A percentile compares a stretch with the other conserved stretches of the same genome.
Evolutionary conservation across 2,329 filamentous ascomycete genomes (phyloP).

Genomic region (Sporothrix mexicana): DNA sequence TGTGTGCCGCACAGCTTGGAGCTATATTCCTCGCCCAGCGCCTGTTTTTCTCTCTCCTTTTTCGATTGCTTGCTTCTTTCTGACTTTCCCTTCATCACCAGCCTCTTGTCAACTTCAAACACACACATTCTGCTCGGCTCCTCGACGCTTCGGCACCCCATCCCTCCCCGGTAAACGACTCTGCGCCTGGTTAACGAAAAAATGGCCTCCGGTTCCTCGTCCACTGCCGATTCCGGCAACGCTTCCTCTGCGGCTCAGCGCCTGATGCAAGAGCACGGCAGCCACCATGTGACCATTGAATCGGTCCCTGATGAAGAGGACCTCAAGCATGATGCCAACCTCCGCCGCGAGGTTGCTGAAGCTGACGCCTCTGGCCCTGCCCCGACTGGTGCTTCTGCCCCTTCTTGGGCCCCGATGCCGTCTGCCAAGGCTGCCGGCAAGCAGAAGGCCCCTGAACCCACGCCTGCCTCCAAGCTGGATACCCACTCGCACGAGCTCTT

Average conservation of each 20-base stretch:
- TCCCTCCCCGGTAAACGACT: slow-evolving; percentile 28
- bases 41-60: not conserved
- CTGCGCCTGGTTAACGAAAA: slow-evolving; percentile 32
- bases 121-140: slow-evolving; percentile 15
- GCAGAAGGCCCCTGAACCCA: slow-evolving; percentile 63
- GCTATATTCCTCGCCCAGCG: not conserved
- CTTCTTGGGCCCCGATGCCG: slow-evolving; percentile 56
- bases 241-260: slow-evolving; percentile 64
- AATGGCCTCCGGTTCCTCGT: slow-evolving; percentile 41
- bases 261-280: slow-evolving; percentile 68
- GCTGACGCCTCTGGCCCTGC: slow-evolving; percentile 57
- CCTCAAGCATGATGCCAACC: slow-evolving; percentile 50
- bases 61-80: not conserved
- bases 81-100: not conserved
- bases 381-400: slow-evolving; percentile 47
- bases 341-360: slow-evolving; percentile 50
- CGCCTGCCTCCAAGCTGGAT: slow-evolving; percentile 63
- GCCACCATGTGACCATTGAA: slow-evolving; percentile 73
- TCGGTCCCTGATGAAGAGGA: slow-evolving; percentile 83
- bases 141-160: slow-evolving; percentile 22
- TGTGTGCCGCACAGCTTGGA: not conserved
- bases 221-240: slow-evolving; percentile 46
- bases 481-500: slow-evolving; percentile 90
- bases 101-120: not conserved
- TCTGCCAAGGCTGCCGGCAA: slow-evolving; percentile 72